phyloP scores from a whole-genome alignment of 2,329 filamentous ascomycete species.

The Ophiostoma piceae region DNA sequence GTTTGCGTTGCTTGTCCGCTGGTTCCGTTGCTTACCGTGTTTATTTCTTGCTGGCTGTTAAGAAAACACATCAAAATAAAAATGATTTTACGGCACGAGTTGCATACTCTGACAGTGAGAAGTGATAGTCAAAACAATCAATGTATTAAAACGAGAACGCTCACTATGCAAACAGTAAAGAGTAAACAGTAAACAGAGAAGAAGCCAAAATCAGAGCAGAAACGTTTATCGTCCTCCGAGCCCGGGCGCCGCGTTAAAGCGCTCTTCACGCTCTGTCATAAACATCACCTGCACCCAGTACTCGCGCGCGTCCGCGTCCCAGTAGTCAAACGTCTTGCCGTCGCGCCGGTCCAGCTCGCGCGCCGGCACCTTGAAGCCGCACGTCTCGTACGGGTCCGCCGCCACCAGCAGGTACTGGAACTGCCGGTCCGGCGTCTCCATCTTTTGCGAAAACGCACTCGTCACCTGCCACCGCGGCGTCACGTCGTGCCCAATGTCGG shows the following conservation, averaged over 20 bases:
- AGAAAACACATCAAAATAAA: not conserved
- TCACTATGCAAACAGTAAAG: not conserved
- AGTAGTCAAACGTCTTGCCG: constrained; percentile 87
- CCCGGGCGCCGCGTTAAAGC: constrained; percentile 10
- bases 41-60: not conserved
- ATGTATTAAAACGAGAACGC: not conserved
- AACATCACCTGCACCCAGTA: constrained; percentile 98
- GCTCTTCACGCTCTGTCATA: constrained; percentile 94
- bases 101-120: not conserved
- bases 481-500: constrained; percentile 73
- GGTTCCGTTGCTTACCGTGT: not conserved
- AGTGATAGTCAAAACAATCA: not conserved
- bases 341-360: constrained; percentile 86
- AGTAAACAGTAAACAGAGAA: not conserved
- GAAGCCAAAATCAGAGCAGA: not conserved
- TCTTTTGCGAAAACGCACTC: constrained; percentile 93
- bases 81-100: not conserved
- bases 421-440: constrained; percentile 89
- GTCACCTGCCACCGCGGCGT: constrained; percentile 88
- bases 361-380: constrained; percentile 91
- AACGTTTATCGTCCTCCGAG: not conserved
- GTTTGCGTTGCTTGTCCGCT: not conserved
- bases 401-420: constrained; percentile 94
- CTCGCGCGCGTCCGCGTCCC: constrained; percentile 91
- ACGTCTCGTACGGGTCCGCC: constrained; percentile 96